A percentile compares a stretch with the other conserved stretches of the same genome.
Conservation (phyloP, 805 yeast species). For the Isabelozyma gotoi region DNA sequence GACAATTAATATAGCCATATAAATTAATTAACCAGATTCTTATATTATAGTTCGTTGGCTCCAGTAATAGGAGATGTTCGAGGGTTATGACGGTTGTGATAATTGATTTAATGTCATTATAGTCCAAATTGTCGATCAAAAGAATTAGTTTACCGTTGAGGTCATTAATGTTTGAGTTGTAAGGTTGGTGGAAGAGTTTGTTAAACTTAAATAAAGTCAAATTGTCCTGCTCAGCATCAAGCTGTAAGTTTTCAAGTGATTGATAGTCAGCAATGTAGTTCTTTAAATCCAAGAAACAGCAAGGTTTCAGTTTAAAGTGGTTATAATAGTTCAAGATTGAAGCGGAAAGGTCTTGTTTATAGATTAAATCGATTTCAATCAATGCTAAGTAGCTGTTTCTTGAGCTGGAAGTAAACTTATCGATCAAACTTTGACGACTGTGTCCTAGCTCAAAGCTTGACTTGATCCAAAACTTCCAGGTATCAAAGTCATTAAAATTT, state of each 20-base stretch:
- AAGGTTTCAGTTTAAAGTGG: constrained; percentile 53
- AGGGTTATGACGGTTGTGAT: constrained; percentile 22
- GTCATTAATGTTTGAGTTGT: not conserved
- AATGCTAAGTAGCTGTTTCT: constrained; percentile 31
- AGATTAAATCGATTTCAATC: constrained; percentile 21
- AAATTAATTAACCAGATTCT: constrained; percentile 69
- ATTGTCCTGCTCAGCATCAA: not conserved
- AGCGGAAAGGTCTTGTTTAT: constrained; percentile 19
- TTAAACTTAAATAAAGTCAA: not conserved
- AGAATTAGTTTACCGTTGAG: not conserved
- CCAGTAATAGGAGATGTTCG: constrained; percentile 54
- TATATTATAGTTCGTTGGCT: constrained; percentile 71
- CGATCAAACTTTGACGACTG: constrained; percentile 27
- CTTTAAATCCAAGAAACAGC: constrained; percentile 64
- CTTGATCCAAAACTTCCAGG: constrained; percentile 60
- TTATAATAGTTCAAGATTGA: constrained; percentile 43
- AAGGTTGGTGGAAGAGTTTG: constrained; percentile 8
- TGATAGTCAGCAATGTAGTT: constrained; percentile 13
- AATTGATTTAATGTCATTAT: not conserved
- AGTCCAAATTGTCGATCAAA: constrained; percentile 2
- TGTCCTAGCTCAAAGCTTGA: constrained; percentile 40
- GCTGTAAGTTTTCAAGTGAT: too few species aligned
- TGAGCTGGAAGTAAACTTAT: constrained; percentile 11
- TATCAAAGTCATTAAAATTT: constrained; percentile 70
- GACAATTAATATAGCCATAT: constrained; percentile 58